Evolutionary conservation across 352 stramenopile species (phyloP).

Genomic region (Phytophthora sojae): DNA sequence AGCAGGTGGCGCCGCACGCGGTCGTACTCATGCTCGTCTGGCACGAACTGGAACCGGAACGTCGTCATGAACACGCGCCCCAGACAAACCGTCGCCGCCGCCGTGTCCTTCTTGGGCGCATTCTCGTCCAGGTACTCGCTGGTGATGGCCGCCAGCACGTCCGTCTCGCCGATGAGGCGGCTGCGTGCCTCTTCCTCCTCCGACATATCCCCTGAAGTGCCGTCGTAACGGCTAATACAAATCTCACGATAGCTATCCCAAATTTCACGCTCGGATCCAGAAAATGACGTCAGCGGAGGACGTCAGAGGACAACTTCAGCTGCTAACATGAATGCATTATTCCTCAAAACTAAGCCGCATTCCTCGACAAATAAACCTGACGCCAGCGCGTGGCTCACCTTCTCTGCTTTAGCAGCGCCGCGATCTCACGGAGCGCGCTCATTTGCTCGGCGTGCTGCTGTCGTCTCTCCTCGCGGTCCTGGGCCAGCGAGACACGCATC

Average conservation of each 20-base stretch:
- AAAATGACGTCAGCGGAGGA: too few relatives aligned
- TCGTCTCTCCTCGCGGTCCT: slow-evolving; percentile 55
- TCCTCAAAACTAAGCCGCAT: not conserved
- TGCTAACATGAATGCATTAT: too few relatives aligned
- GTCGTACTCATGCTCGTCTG: slow-evolving; percentile 66
- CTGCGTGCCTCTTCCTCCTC: slow-evolving; percentile 36
- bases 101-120: slow-evolving; percentile 63
- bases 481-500: slow-evolving; percentile 41
- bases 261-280: not conserved
- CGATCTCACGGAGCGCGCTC: slow-evolving; percentile 53
- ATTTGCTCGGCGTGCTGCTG: slow-evolving; percentile 71
- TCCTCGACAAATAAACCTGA: slow-evolving; percentile 22
- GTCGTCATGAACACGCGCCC: slow-evolving; percentile 86
- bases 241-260: too few relatives aligned
- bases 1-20: slow-evolving; percentile 62
- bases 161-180: slow-evolving; percentile 74
- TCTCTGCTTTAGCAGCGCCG: slow-evolving; percentile 37
- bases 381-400: slow-evolving; percentile 9
- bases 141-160: slow-evolving; percentile 78
- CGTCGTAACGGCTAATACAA: too few relatives aligned
- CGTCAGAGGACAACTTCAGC: too few relatives aligned
- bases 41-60: slow-evolving; percentile 86
- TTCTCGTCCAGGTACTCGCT: slow-evolving; percentile 80
- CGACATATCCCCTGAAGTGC: slow-evolving; percentile 15
- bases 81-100: slow-evolving; percentile 65